Evolutionary conservation across 2,329 filamentous ascomycete species (phyloP), one percentile per base, ranked within the genome.

Genomic region (Didymella sp.): DNA sequence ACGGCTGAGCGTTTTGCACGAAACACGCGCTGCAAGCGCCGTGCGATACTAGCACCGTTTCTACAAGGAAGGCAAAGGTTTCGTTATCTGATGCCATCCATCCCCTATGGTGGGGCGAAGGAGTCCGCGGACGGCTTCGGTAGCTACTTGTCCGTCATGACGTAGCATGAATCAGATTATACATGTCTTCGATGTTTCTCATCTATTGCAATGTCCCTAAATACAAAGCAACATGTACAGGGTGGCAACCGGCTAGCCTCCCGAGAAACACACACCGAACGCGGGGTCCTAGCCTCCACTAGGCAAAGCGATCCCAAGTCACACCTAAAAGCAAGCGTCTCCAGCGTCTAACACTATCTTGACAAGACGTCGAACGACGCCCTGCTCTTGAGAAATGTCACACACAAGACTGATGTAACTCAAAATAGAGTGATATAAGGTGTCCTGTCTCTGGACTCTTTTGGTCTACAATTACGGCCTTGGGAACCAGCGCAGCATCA

Each of bases 241-340:
- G 44, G 24, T 56, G 53, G 25, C 35, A 15, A 56, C 17, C 41
- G 47, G 47, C 33, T 45, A 51, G 41, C 12, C 38, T 51, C 47
- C 48, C 47, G 42, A 24, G 22, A 17, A 19, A 21, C 35, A 37
- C 24, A 25, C 38, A 25, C 22, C 42, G 17, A 56, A 48, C 30
- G 54, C 44, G 54, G 54, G 48, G 54, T 52, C 17, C 31, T 47
- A 51, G 30, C 44, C 31, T 48, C 15, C 24, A 57, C 44, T 52
- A 57, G 48, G 54, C n/a, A 57, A 52, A 27, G 35, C 37, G 37
- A 57, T 57, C 54, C 53, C 38, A 45, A 19, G 17, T 22, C 17
- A 24, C 27, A 31, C 24, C 13, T 17, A 37, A 42, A 19, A 25
- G 31, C 15, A 31, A 6, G 54, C 48, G 54, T 52, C 2, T 57